Evolutionary conservation across 352 stramenopile species (phyloP), one percentile per base, ranked within the genome.

Genomic region (Phytophthora aleatoria): DNA sequence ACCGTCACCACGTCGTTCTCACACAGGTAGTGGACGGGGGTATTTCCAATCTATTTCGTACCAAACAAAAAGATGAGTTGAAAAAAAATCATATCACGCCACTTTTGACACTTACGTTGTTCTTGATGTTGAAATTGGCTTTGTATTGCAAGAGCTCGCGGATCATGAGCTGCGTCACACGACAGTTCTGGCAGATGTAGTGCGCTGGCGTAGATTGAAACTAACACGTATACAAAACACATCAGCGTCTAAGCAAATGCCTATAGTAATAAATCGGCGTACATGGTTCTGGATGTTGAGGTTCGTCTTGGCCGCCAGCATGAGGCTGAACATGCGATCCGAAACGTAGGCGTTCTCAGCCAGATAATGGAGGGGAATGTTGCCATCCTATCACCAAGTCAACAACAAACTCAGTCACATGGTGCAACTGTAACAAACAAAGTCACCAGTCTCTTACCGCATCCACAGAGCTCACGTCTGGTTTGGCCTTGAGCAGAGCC

Each of bases 181-280:
- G 52, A 36, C 67, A 81, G 60, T 88, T 91, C 59, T 95, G 84
- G 50, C 81, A 88, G 30, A 95, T 61, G 51, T 81, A 87, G 73
- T 95, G 83, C 36, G 88, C 81, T 53, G 86, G 72, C 3, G 80
- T 91, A 31, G 82, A 77, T 70, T 87, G 74, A 63, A 93, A 95
- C 84, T 91, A 56, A 15, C 11, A 55, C 16, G 56, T 27, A 13
- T 31, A 27, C 28, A 61, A 41, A 9, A 16, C 38, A 31, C 7
- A 26, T 61, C 20, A 73, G 20, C 26, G 7, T 61, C 2, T 10
- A 41, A 30, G 31, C n/a, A 20, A 30, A 20, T 28, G 15, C 30
- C 15, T 10, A 49, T 39, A 42, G 1, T 4, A 64, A 13, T 12
- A 15, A 50, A 27, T 42, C 5, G 38, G 13, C 50, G 28, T 67